These are phyloP conservation scores for Linnemannia exigua DNA, from an alignment of 192 early-diverging fungal genomes.

Conservation along the genomic window DNA sequence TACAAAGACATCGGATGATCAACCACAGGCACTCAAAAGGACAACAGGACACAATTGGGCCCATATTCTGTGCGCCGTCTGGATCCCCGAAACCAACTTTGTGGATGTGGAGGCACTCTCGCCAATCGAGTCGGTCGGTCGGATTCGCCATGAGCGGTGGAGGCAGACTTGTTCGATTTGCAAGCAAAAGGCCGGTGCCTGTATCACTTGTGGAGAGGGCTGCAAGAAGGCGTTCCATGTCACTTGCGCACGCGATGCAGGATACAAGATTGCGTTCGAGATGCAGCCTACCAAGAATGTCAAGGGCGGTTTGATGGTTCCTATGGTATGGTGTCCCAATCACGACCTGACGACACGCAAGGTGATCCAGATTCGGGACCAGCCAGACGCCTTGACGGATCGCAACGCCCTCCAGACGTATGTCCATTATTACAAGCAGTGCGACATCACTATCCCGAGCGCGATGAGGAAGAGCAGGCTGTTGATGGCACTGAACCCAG, in stretches of 20 bases:
- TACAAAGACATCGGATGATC: slow-evolving; percentile 41
- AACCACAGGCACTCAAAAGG: slow-evolving; percentile 70
- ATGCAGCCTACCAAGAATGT: slow-evolving; percentile 52
- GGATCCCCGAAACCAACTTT: slow-evolving; percentile 69
- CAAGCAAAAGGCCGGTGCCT: slow-evolving; percentile 54
- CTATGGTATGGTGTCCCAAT: slow-evolving; percentile 61
- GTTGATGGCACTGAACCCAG: slow-evolving; percentile 38
- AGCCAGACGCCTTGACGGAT: slow-evolving; percentile 41
- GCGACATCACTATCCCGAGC: slow-evolving; percentile 44
- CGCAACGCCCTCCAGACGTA: slow-evolving; percentile 53
- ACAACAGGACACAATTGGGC: slow-evolving; percentile 86
- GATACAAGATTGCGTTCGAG: slow-evolving; percentile 62
- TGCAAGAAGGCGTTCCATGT: slow-evolving; percentile 64
- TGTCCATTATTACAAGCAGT: slow-evolving; percentile 59
- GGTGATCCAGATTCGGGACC: slow-evolving; percentile 46
- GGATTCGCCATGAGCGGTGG: slow-evolving; percentile 59
- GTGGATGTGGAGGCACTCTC: slow-evolving; percentile 52
- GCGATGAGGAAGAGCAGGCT: slow-evolving; percentile 63
- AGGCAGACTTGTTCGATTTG: slow-evolving; percentile 57
- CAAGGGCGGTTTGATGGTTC: slow-evolving; percentile 60
- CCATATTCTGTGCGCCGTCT: slow-evolving; percentile 77
- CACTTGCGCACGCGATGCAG: slow-evolving; percentile 60
- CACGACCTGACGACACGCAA: slow-evolving; percentile 56
- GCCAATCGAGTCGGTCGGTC: slow-evolving; percentile 64
- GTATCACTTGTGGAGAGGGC: slow-evolving; percentile 56